Conservation (phyloP, 306 rosid species). For the Lathyrus tuberosus region DNA sequence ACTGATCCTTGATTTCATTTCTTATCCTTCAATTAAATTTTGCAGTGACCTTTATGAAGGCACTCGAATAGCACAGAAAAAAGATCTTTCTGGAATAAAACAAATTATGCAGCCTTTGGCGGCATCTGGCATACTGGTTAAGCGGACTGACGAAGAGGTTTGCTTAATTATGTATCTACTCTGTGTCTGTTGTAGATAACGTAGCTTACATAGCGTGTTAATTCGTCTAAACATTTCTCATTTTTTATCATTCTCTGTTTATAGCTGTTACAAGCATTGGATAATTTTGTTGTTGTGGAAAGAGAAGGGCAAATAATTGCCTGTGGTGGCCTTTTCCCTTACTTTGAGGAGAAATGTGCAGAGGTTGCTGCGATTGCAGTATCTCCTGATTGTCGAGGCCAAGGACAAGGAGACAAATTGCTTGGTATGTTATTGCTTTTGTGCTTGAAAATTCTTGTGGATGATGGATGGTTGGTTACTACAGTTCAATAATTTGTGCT, state of each 20-base stretch:
- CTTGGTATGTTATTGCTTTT: slow-evolving; percentile 66
- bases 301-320: slow-evolving; percentile 98
- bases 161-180: slow-evolving; percentile 19
- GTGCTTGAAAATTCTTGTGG: slow-evolving; percentile 25
- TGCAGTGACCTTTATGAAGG: slow-evolving; percentile 94
- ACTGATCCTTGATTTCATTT: slow-evolving; percentile 21
- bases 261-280: slow-evolving; percentile 68
- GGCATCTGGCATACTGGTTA: slow-evolving; percentile 77
- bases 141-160: slow-evolving; percentile 84
- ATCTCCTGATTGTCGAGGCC: slow-evolving; percentile 90
- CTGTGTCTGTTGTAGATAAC: slow-evolving; percentile 13
- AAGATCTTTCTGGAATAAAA: slow-evolving; percentile 75
- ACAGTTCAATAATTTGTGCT: background rate
- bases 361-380: slow-evolving; percentile 97
- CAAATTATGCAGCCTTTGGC: slow-evolving; percentile 76
- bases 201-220: background rate
- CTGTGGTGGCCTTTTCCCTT: slow-evolving; percentile 87
- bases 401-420: slow-evolving; percentile 96
- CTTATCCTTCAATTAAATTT: slow-evolving; percentile 39
- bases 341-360: slow-evolving; percentile 77
- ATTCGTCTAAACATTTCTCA: slow-evolving; percentile 28
- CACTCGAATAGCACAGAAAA: slow-evolving; percentile 75
- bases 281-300: slow-evolving; percentile 73
- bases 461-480: slow-evolving; percentile 25
- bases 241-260: slow-evolving; percentile 31